These are phyloP conservation scores for Fusarium albidum DNA, from an alignment of 2,329 filamentous ascomycete species.

Conservation along the genomic window DNA sequence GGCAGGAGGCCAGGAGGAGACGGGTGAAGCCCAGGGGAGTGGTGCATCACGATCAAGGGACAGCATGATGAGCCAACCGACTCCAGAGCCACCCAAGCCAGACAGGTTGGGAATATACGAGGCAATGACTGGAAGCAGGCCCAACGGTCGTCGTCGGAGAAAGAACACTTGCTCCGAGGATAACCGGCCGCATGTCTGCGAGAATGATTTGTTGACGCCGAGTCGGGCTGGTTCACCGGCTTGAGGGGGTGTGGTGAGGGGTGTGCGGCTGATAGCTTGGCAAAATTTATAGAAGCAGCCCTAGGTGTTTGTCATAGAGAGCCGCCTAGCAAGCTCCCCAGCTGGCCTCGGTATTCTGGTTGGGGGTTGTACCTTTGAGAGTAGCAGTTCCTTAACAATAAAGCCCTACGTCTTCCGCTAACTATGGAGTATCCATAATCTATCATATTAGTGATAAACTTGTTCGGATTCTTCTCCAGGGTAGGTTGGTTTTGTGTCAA, in stretches of 20 bases:
- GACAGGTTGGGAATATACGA: constrained; percentile 37
- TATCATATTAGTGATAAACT: too few species aligned
- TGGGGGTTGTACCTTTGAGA: too few species aligned
- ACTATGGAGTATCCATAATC: too few species aligned
- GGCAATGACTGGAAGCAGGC: constrained; percentile 35
- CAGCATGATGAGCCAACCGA: constrained; percentile 29
- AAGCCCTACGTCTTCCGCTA: too few species aligned
- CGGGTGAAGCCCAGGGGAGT: not conserved
- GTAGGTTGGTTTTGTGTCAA: not conserved
- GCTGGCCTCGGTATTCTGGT: too few species aligned
- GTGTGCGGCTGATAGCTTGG: not conserved
- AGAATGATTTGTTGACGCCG: constrained; percentile 35
- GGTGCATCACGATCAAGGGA: constrained; percentile 28
- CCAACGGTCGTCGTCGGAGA: constrained; percentile 11
- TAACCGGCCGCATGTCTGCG: constrained; percentile 42
- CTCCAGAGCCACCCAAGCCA: constrained; percentile 23
- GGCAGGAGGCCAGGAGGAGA: not conserved
- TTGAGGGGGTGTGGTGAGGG: not conserved
- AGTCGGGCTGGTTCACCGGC: constrained; percentile 14
- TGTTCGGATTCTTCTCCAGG: too few species aligned
- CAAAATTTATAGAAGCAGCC: not conserved
- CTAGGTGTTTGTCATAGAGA: constrained; percentile 7
- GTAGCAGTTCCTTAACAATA: too few species aligned
- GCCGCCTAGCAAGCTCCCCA: too few species aligned
- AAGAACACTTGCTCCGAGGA: constrained; percentile 45